Conservation (phyloP, 164 flowering plant species). For the Vitis labrusca region DNA sequence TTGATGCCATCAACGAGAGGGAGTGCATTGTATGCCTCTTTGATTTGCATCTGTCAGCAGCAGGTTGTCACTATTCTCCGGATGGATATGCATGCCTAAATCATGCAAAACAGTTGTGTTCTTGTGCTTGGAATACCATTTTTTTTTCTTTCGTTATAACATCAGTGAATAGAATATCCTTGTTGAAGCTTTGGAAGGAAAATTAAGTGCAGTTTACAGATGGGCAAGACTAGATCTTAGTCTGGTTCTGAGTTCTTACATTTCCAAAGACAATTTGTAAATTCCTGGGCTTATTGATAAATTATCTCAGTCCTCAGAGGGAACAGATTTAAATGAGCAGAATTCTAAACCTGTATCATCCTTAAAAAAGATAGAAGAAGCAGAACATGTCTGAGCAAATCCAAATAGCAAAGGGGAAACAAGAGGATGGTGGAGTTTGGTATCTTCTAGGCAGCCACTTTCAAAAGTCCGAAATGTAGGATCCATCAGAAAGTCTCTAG, state of each 20-base stretch:
- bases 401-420: no score
- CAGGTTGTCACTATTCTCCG: constrained; percentile 77
- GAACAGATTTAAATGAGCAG: constrained; percentile 8
- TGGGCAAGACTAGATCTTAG: constrained; percentile 90
- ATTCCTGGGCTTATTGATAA: constrained; percentile 18
- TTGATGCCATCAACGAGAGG: constrained; percentile 59
- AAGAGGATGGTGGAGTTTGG: no score
- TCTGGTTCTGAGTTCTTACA: constrained; percentile 52
- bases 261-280: constrained; percentile 35
- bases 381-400: no score
- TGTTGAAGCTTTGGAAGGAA: constrained; percentile 80
- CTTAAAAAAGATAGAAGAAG: constrained; percentile 1
- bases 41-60: constrained; percentile 86
- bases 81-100: constrained; percentile 29
- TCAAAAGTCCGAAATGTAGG: no score
- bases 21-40: constrained; percentile 72
- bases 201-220: constrained; percentile 79
- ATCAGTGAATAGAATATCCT: constrained; percentile 59
- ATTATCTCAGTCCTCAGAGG: constrained; percentile 20
- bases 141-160: constrained; percentile 63
- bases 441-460: no score
- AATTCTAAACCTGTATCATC: constrained; percentile 12
- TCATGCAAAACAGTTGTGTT: no score
- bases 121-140: constrained; percentile 17
- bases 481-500: no score